Evolutionary conservation across 2,329 filamentous ascomycete species (phyloP), one percentile per base, ranked within the genome.

Genomic region (Aspergillus flavus): DNA sequence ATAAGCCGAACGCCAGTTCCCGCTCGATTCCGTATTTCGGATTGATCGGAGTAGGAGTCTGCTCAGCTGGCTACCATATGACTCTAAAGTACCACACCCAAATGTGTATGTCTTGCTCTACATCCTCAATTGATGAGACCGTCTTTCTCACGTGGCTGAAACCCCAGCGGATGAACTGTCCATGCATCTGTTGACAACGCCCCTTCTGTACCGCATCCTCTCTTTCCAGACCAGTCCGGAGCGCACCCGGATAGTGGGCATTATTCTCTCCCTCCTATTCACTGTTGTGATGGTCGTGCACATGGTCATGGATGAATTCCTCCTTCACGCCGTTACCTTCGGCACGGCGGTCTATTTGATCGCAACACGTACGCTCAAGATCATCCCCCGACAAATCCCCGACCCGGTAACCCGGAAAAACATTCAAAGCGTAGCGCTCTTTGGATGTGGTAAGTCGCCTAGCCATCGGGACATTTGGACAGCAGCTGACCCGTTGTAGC

Each of bases 101-200:
- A 50, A 75, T 74, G 73, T 73, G 72, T 74, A 70, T 12, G 67
- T 66, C 4, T 14, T 2, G 21, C 48, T 34, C 16, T 11, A 10
- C 16, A 14, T 43, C 19, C n/a, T 55, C 21, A 11, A 19, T 32
- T 14, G 9, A 12, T 16, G n/a, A 34, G 12, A 41, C 41, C 45
- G 14, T 36, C 23, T n/a, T 58, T 46, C 57, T 61, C 26, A 48
- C 50, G 14, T 11, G 14, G 19, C 12, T 9, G 26, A 4, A 3
- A 39, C 48, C 30, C 36, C 48, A 76, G 79, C 77, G 58, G 79
- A 81, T 64, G 79, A 81, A 46, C 71, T 75, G 12, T 75, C 73
- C 0, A 81, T 81, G 79, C 79, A 81, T 60, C 74, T 81, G 4
- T 68, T 80, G 1, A 80, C 78, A 0, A 81, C 79, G 0, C 79